Evolutionary conservation across 169 alveolate species (phyloP).

Genomic region (Plasmodium fragile): DNA sequence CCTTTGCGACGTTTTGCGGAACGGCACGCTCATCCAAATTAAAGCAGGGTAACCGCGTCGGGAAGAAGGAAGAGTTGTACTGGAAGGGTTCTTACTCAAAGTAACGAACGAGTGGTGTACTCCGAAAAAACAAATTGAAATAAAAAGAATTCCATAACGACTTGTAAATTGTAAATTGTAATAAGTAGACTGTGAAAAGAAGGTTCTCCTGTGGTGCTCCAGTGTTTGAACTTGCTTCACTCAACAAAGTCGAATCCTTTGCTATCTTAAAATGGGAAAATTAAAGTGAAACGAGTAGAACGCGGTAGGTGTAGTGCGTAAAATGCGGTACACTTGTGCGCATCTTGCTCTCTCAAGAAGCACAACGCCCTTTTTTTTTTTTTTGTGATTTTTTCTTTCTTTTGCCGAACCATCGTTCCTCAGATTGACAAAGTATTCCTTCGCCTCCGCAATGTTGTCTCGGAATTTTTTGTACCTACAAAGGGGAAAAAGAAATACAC

Average conservation of each 20-base stretch:
- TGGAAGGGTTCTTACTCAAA: background rate
- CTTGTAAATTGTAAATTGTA: background rate
- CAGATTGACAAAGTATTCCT: conserved; percentile 37
- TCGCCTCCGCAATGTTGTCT: conserved; percentile 53
- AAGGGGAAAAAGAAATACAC: background rate
- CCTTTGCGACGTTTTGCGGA: background rate
- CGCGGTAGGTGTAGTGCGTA: background rate
- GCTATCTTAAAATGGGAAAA: background rate
- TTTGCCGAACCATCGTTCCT: conserved; percentile 44
- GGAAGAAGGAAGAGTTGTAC: background rate
- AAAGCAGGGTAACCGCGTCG: background rate
- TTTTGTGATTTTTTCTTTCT: background rate
- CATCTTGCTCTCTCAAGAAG: background rate
- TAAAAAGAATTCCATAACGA: background rate
- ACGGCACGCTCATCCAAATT: background rate
- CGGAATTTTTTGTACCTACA: conserved; percentile 39
- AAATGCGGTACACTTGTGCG: conserved; percentile 2
- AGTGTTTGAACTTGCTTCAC: background rate
- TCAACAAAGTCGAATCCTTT: conserved; percentile 3
- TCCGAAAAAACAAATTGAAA: background rate
- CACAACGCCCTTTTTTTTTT: background rate
- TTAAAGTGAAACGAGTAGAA: background rate
- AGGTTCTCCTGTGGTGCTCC: background rate
- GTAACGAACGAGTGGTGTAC: background rate
- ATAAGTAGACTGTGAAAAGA: background rate